phyloP scores from a whole-genome alignment of 257 asterid genomes.

The Fraxinus anomala region DNA sequence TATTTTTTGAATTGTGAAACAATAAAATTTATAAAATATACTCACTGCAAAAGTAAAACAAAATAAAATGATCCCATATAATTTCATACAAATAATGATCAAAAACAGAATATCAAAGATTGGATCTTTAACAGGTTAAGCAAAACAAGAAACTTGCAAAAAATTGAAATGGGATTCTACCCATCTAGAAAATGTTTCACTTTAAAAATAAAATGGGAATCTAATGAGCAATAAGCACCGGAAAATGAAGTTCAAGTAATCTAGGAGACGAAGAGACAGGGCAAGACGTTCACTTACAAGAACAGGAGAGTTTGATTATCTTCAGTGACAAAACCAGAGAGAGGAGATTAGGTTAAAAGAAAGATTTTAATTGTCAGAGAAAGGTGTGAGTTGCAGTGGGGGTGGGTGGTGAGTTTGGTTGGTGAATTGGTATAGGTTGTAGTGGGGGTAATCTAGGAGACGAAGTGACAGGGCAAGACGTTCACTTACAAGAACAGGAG shows the following conservation, averaged over 20 bases:
- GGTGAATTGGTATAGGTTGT: not conserved
- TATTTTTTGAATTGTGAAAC: not conserved
- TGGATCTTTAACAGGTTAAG: conserved; percentile 8
- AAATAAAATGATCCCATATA: not conserved
- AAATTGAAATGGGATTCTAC: not conserved
- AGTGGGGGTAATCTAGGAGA: not conserved
- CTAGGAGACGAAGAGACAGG: too few species aligned
- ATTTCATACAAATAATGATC: not conserved
- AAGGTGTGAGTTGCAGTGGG: not conserved
- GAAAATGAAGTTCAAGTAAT: not conserved
- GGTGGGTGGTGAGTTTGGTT: not conserved
- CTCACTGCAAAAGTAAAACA: not conserved
- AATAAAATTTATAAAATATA: not conserved
- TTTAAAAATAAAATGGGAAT: conserved; percentile 14
- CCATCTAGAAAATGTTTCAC: not conserved
- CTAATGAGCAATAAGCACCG: not conserved
- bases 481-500: conserved; percentile 15
- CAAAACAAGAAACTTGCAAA: conserved; percentile 11
- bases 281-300: conserved; percentile 17
- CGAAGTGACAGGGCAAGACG: too few species aligned
- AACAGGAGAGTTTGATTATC: not conserved
- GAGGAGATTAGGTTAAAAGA: not conserved
- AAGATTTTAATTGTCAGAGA: not conserved
- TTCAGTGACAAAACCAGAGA: not conserved
- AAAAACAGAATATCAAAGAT: not conserved